Percentiles rank a stretch among this genome's conserved stretches.
Conservation (phyloP, 768 basidiomycete species). For the Russula dissimulans region DNA sequence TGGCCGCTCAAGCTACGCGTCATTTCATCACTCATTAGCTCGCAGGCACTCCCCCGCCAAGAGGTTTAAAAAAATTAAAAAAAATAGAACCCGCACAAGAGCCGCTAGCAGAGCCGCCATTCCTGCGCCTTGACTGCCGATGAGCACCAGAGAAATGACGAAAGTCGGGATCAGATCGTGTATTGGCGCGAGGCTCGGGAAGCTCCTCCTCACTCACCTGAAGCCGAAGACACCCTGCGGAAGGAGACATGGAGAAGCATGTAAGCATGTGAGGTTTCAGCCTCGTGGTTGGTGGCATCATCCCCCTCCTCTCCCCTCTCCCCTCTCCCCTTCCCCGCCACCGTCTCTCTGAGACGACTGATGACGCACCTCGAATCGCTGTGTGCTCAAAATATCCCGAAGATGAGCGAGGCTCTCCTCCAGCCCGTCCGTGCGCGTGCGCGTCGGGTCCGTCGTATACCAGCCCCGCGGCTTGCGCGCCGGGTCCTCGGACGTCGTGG, state of each 20-base stretch:
- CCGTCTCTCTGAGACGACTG: not conserved
- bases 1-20: slow-evolving; percentile 43
- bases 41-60: not conserved
- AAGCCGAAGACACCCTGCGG: slow-evolving; percentile 71
- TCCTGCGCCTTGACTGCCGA: slow-evolving; percentile 62
- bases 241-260: not conserved
- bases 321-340: no score
- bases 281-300: slow-evolving; percentile 12
- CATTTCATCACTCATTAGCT: not conserved
- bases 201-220: slow-evolving; percentile 35
- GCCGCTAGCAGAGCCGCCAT: slow-evolving; percentile 64
- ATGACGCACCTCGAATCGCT: slow-evolving; percentile 55
- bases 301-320: not conserved
- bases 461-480: slow-evolving; percentile 55
- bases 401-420: slow-evolving; percentile 47
- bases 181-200: not conserved
- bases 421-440: slow-evolving; percentile 44
- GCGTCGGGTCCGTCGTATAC: slow-evolving; percentile 53
- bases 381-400: slow-evolving; percentile 45
- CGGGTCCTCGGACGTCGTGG: slow-evolving; percentile 35
- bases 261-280: not conserved
- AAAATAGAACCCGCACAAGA: slow-evolving; percentile 40
- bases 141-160: not conserved
- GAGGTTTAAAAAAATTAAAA: not conserved
- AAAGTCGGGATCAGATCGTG: slow-evolving; percentile 7